These are phyloP conservation scores for Kurtzmaniella quercitrusa DNA, from an alignment of 1,139 yeast genomes.

Conservation along the genomic window DNA sequence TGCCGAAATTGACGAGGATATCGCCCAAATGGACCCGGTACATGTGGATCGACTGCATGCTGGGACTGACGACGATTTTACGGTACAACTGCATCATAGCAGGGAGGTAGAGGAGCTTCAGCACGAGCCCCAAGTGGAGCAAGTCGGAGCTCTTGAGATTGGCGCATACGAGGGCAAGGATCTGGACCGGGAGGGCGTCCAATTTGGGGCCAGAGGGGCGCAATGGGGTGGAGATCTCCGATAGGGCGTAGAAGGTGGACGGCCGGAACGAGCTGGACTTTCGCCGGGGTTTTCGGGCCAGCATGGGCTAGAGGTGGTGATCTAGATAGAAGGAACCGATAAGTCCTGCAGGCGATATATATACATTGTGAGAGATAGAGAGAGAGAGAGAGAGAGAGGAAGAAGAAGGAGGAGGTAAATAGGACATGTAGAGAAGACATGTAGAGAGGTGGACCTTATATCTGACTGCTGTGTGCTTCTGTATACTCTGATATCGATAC, in stretches of 20 bases:
- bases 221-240: not conserved
- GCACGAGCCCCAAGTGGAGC: conserved; percentile 12
- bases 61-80: conserved; percentile 14
- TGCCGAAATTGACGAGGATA: conserved; percentile 15
- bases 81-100: conserved; percentile 16
- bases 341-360: not conserved
- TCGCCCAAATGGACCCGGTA: conserved; percentile 9
- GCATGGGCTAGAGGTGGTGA: not conserved
- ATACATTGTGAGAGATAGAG: too few species aligned
- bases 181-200: conserved; percentile 3
- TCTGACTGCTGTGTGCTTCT: too few species aligned
- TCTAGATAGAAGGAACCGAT: not conserved
- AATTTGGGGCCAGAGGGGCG: not conserved
- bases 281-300: not conserved
- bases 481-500: too few species aligned
- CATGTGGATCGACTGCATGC: conserved; percentile 9
- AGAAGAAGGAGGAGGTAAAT: too few species aligned
- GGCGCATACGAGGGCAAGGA: conserved; percentile 4
- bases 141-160: conserved; percentile 15
- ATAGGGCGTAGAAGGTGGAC: not conserved
- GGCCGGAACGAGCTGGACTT: conserved; percentile 1
- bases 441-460: too few species aligned
- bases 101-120: conserved; percentile 15
- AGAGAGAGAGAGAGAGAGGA: too few species aligned
- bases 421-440: too few species aligned